Evolutionary conservation across 345 rosid genomes (phyloP).

Genomic region (Eucalyptus grandis): DNA sequence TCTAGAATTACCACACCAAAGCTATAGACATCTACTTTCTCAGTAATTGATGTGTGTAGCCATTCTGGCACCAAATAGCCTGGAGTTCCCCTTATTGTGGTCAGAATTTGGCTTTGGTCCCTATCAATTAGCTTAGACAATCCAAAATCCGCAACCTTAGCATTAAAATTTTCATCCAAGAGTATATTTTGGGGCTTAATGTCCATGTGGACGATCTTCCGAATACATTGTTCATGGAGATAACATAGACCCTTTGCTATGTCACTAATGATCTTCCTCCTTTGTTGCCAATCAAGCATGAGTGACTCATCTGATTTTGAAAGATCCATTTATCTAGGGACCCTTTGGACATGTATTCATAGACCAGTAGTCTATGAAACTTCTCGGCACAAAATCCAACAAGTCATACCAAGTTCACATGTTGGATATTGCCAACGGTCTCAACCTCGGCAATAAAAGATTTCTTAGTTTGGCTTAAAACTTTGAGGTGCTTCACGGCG

Average conservation of each 20-base stretch:
- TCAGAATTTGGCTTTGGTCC: background rate
- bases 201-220: background rate
- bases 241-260: constrained; percentile 4
- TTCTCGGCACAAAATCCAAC: constrained; percentile 8
- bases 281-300: background rate
- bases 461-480: background rate
- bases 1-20: background rate
- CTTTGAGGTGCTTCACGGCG: constrained; percentile 5
- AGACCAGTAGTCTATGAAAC: background rate
- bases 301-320: background rate
- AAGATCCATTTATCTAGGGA: constrained; percentile 3
- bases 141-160: background rate
- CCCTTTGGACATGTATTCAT: background rate
- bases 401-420: constrained; percentile 2
- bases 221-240: background rate
- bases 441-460: constrained; percentile 7
- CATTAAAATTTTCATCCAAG: background rate
- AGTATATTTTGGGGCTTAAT: background rate
- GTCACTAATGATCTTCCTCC: background rate
- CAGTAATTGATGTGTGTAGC: background rate
- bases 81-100: background rate
- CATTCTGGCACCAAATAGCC: background rate
- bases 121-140: background rate
- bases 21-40: background rate
- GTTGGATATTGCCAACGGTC: constrained; percentile 3